Base-by-base conservation (phyloP, 257 asterid genomes). In the Forsythia viridissima region DNA sequence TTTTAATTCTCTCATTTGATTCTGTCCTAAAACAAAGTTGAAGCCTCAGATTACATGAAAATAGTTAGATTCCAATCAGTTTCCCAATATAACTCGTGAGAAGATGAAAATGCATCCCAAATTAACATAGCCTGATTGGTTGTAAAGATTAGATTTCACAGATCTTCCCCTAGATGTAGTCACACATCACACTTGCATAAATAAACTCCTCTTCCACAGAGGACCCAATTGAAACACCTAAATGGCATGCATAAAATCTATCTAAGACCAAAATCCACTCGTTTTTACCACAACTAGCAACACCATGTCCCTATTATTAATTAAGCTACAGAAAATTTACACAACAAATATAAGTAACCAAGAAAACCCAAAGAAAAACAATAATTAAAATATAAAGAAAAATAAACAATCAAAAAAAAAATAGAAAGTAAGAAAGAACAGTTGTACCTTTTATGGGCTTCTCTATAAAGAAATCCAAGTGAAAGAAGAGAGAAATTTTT, bases 401-500 rank as follows among this genome's bases (percentile, higher is more conserved):
- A 21, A 71, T 59, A n/a, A 6, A 13, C 24, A 68, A 36, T 20
- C 24, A 66, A 15, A n/a, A 8, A 55, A n/a, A 55, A 38, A 13
- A 57, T 18, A 13, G 44, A 41, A n/a, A 43, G 15, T 7, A n/a
- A 41, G n/a, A 59, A 57, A 67, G 66, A 79, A 69, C 72, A 38
- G 5, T 44, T 21, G 73, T 80, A 85, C 90, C 86, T 84, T 21
- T 39, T 67, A 61, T 55, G 76, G 80, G 73, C 46, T 63, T 48
- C 57, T n/a, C 21, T 20, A 75, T 41, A 46, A 57, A 52, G 75
- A 36, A 52, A 80, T 57, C 71, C 42, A 63, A 76, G 74, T 71
- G 46, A 74, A 79, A 61, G 75, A 69, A 55, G 84, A 85, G 84
- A 81, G 92, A 86, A 87, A 78, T 81, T 0, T 2, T 3, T 0